Base-by-base conservation (phyloP, 2,329 filamentous ascomycete genomes). In the Xylaria polymorpha region DNA sequence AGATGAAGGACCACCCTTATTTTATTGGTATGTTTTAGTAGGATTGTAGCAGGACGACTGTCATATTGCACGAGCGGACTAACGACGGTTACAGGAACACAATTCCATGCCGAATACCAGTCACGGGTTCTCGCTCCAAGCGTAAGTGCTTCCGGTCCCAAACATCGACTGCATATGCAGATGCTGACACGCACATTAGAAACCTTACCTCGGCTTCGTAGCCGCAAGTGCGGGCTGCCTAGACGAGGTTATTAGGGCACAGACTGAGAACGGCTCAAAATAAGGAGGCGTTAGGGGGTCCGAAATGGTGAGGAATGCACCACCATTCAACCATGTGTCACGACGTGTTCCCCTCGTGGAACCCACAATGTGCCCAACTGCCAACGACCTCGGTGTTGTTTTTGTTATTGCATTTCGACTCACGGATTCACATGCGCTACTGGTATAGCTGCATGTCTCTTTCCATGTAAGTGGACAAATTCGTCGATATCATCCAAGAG, bases 21-120 rank as follows among this genome's bases (percentile, higher is more conserved):
- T 97, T 91, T 74, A 92, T 97, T 39, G 77, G 76, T 56, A 68
- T 25, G 69, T 68, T 53, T 60, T 9, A 1, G 25, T 20, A 41
- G 8, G 6, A 1, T 68, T 53, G 56, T 12, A 1, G 32, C 35
- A 41, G 8, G 6, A 1, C 6, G 10, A 1, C 18, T 22, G 35
- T 41, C 12, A 18, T 37, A 5, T 32, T 46, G 3, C n/a, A 1
- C 43, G 3, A 18, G 37, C 9, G 29, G 55, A 18, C 66, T 71
- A 14, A 70, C 46, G 4, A 35, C 3, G 8, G 53, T 7, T 14
- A 62, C 18, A 72, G 71, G 69, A 41, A 69, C 64, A 9, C 94
- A 97, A 80, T 95, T 92, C 80, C 94, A 97, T 79, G 94, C 94
- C 1, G 94, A 98, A 80, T 97, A 95, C 78, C 84, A 93, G 60